Base-by-base conservation (phyloP, 805 yeast genomes). In the Cyberlindnera amylophila region DNA sequence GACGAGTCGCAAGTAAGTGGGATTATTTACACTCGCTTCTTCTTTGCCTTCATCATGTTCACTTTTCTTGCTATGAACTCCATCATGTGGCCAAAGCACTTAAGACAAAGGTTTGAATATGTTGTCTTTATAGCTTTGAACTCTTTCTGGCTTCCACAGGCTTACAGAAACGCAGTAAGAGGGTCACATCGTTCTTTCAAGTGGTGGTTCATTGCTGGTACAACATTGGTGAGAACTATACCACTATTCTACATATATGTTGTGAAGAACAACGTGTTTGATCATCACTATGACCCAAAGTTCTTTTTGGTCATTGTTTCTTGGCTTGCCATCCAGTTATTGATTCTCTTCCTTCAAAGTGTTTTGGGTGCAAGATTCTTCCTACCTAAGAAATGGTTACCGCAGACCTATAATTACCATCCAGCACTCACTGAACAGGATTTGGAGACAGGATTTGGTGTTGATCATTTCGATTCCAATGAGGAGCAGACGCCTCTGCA, bases 101-200 rank as follows among this genome's bases (percentile, higher is more conserved):
- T 75, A 30, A 65, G 96, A 42, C 61, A 60, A 21, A 51, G 67
- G 1, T 76, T 81, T 54, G 96, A 88, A 57, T 78, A 74, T 42
- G 39, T 73, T 4, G 63, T 75, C 2, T 59, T 82, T 9, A 46
- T 79, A 2, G 38, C 71, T 1, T 52, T 82, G 23, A 84, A 80
- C 59, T 84, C 95, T 1, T 82, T 76, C 52, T 89, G 96, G 96
- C 51, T 86, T 13, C 96, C 97, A 2, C 98, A 90, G 61, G 82
- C 86, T 33, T 81, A 80, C 52, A 71, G 96, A 58, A 87, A 88
- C 58, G 76, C 81, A 3, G 59, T 81, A 23, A 72, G 86, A 39
- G 91, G 90, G 16, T 71, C 80, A 12, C 71, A 87, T 42, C 70
- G 76, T 42, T 78, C 85, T 3, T 77, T 88, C 49, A 64, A 72